phyloP scores from a whole-genome alignment of 495 filamentous ascomycete genomes.

The Xylaria cubensis region DNA sequence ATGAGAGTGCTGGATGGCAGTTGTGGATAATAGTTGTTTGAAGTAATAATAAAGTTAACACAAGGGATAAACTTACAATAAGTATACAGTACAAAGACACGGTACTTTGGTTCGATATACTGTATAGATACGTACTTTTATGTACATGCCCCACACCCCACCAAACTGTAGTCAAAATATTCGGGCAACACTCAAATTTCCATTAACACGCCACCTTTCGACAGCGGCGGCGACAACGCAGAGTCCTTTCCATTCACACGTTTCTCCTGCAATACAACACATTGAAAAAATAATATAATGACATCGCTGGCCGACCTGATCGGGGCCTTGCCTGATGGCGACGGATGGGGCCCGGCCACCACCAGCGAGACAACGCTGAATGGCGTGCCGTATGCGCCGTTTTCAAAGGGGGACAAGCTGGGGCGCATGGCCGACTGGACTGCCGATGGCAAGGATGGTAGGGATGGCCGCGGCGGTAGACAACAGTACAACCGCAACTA shows the following conservation, averaged over 20 bases:
- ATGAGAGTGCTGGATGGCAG: too few relatives aligned
- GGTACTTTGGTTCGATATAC: background rate
- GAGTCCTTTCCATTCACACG: background rate
- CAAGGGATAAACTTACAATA: background rate
- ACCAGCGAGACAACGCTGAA: constrained; percentile 84
- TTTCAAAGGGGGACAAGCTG: constrained; percentile 97
- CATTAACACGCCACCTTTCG: constrained; percentile 21
- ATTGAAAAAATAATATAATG: constrained; percentile 31
- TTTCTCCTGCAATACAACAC: background rate
- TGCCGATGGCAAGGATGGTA: constrained; percentile 83
- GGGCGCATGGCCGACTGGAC: constrained; percentile 99
- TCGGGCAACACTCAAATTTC: constrained; percentile 31
- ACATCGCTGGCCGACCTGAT: constrained; percentile 61
- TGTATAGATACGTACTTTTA: background rate
- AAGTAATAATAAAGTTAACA: too few relatives aligned
- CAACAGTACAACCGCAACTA: constrained; percentile 90
- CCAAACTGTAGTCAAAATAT: constrained; percentile 33
- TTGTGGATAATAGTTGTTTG: too few relatives aligned
- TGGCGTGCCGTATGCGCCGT: constrained; percentile 95
- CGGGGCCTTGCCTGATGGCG: constrained; percentile 62
- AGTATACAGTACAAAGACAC: background rate
- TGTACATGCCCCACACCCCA: constrained; percentile 29
- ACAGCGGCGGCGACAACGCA: constrained; percentile 37
- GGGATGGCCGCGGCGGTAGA: constrained; percentile 76
- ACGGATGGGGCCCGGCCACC: constrained; percentile 87